These are phyloP conservation scores for Apiospora pterosperma DNA, from an alignment of 2,329 filamentous ascomycete species.

Conservation along the genomic window DNA sequence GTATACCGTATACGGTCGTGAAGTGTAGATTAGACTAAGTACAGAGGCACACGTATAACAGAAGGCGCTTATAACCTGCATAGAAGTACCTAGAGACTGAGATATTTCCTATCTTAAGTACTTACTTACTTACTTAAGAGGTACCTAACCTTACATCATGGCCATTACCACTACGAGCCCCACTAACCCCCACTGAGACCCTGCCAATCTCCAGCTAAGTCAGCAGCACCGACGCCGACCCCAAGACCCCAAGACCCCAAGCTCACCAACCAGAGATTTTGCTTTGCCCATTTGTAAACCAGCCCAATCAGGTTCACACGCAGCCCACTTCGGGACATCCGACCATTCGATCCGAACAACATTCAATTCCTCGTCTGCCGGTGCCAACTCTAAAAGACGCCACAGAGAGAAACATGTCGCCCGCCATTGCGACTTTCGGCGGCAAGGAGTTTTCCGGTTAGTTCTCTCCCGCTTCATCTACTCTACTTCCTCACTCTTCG, in stretches of 20 bases:
- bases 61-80: not conserved
- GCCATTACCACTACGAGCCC: no score
- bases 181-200: not conserved
- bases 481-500: not conserved
- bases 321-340: not conserved
- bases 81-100: no score
- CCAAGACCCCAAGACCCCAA: not conserved
- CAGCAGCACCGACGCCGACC: not conserved
- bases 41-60: no score
- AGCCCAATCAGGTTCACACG: not conserved
- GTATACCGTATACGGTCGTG: no score
- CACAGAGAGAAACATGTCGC: constrained; percentile 1
- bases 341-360: not conserved
- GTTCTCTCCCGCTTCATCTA: not conserved
- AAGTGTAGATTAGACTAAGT: not conserved
- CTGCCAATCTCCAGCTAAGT: not conserved
- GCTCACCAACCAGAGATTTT: not conserved
- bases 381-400: not conserved
- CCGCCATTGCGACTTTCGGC: constrained; percentile 1
- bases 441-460: constrained; percentile 5
- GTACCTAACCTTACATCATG: no score
- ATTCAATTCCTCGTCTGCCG: not conserved
- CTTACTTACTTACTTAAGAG: not conserved
- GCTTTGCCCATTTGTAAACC: not conserved
- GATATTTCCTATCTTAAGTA: no score